Base-by-base conservation (phyloP, 2,329 filamentous ascomycete species). In the Pyricularia pennisetigena region DNA sequence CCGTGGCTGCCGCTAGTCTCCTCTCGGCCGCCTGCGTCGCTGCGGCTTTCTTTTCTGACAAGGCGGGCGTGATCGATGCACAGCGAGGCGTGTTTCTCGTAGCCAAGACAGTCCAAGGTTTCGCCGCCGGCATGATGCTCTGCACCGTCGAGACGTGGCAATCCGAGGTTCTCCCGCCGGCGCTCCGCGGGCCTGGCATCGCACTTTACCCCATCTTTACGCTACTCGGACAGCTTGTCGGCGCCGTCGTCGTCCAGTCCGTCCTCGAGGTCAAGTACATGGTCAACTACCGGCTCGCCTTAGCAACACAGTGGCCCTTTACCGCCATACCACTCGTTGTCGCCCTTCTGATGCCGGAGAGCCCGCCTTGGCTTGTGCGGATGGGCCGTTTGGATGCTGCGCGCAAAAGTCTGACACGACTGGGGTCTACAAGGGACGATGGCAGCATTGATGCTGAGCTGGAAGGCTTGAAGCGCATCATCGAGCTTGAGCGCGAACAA, bases 401-500 rank as follows among this genome's bases (percentile, higher is more conserved):
- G 10, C 59, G 61, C 35, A 26, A 24, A 14, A 49, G 32, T 49
- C 64, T 49, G n/a, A 24, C 64, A n/a, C 35, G 66, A 30, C 73
- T 77, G 64, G 77, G 81, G 67, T 75, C 75, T 3, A 76, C 80
- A 59, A 74, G 79, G 20, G 76, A 79, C 68, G 77, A 80, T 69
- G 77, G 78, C 26, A 72, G 77, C 64, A 74, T 75, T 0, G 66
- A 82, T n/a, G 77, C 78, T 12, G 75, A 80, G 72, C 78, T 81
- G 73, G 71, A 74, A n/a, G 74, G 79, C 65, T 80, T 79, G 4
- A 75, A 80, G 68, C 75, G 77, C 73, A 71, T 77, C 65, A 78
- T 79, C 67, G 74, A 75, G 70, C 71, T 72, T 16, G 73, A 75
- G 69, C 64, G 64, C 10, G 64, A 49, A 28, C 64, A 66, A 23